phyloP scores from a whole-genome alignment of 441 rosid species.

The Pelargonium cotyledonis region DNA sequence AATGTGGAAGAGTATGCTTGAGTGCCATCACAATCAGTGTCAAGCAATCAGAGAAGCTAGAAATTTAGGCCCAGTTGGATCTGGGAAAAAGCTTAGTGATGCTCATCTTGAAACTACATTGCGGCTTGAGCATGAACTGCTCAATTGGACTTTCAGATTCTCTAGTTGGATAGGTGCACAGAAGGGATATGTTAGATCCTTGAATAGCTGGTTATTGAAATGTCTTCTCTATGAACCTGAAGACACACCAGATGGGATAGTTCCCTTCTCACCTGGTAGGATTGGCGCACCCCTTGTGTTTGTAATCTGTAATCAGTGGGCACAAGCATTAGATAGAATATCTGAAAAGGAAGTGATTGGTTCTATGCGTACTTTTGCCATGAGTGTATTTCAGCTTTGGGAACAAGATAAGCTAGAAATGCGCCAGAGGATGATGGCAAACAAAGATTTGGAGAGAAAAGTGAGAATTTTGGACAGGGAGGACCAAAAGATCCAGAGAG shows the following conservation, averaged over 20 bases:
- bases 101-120: constrained; percentile 60
- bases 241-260: constrained; percentile 73
- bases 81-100: constrained; percentile 52
- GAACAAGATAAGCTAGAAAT: constrained; percentile 63
- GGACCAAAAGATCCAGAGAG: constrained; percentile 77
- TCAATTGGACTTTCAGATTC: constrained; percentile 64
- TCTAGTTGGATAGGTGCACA: constrained; percentile 74
- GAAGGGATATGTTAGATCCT: constrained; percentile 61
- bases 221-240: constrained; percentile 87
- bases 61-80: constrained; percentile 55
- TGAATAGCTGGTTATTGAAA: constrained; percentile 77
- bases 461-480: constrained; percentile 58
- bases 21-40: constrained; percentile 76
- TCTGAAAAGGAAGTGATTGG: constrained; percentile 81
- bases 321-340: constrained; percentile 64
- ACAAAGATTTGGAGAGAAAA: constrained; percentile 58
- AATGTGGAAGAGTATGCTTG: constrained; percentile 94
- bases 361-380: constrained; percentile 61
- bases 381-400: constrained; percentile 63
- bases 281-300: constrained; percentile 87
- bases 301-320: constrained; percentile 93
- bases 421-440: constrained; percentile 39
- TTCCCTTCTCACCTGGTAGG: constrained; percentile 88
- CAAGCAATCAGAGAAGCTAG: constrained; percentile 63
- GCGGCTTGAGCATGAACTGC: constrained; percentile 68